Evolutionary conservation across 176 grass and related monocot species (phyloP), one percentile per base, ranked within the genome.

Genomic region (Bolboschoenus planiculmis): DNA sequence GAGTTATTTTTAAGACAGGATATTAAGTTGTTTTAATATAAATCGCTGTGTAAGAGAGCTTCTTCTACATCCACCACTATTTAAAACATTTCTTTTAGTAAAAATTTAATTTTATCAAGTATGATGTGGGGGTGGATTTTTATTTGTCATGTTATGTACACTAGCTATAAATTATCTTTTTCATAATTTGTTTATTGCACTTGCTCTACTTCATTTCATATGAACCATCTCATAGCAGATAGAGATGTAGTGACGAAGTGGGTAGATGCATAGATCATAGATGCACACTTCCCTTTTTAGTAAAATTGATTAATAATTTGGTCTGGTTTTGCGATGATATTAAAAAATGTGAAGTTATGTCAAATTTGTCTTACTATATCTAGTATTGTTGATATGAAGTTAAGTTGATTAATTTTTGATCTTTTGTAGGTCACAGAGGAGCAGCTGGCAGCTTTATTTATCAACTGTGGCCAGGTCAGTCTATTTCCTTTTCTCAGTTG

Each of bases 381-480:
- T 9, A n/a, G 24, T 29, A 53, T 76, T 53, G 72, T 77, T 77
- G 24, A 51, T 53, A 33, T 30, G 27, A 33, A 53, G 44, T 73
- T 73, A 24, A 24, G 3, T 51, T 50, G 7, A 51, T 77, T 44
- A 70, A 21, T 77, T 43, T 76, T 63, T 66, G 11, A 20, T 60
- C 8, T 82, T 57, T 7, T 85, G 81, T 84, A 99, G 97, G 97
- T 99, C 68, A 99, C 97, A 40, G 97, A 99, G 88, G 97, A 99
- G 81, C 93, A 99, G 74, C 85, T 99, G 56, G 97, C 96, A 58
- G 87, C 85, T 85, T 84, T 99, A 87, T 99, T 99, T 87, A 93
- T 99, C 78, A 93, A 95, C 68, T 91, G 91, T 24, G 96, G 96
- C 13, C 96, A 95, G 85, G 96, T 95, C 56, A 14, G 67, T 31